A percentile compares a stretch with the other conserved stretches of the same genome.
Conservation (phyloP, 306 rosid species). For the Mimosa pudica region DNA sequence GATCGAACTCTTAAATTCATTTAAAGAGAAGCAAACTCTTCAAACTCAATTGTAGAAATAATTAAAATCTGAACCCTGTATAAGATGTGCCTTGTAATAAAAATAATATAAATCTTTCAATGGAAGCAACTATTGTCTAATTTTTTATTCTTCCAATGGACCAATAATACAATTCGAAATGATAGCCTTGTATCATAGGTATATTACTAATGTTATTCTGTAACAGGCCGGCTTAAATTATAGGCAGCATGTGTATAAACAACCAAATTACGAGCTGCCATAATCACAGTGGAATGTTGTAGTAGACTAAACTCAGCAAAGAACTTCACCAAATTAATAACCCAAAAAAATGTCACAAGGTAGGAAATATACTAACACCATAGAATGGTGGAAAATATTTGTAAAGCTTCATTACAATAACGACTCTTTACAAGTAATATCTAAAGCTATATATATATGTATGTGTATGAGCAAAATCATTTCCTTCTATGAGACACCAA, state of each 20-base stretch:
- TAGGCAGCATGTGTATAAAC: slow-evolving; percentile 10
- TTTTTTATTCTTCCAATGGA: not conserved
- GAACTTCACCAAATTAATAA: not conserved
- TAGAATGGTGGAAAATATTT: not conserved
- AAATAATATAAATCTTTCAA: not conserved
- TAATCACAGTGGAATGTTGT: not conserved
- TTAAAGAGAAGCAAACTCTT: not conserved
- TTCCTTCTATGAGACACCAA: slow-evolving; percentile 14
- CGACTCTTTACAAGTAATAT: slow-evolving; percentile 36
- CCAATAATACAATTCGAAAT: not conserved
- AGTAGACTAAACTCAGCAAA: not conserved
- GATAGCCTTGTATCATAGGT: not conserved
- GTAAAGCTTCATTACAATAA: slow-evolving; percentile 10
- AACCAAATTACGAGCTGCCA: not conserved
- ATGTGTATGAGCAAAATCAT: slow-evolving; percentile 4
- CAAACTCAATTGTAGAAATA: not conserved
- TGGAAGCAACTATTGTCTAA: not conserved
- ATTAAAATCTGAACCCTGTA: not conserved
- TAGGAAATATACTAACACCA: not conserved
- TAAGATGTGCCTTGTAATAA: not conserved
- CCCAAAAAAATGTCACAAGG: not conserved
- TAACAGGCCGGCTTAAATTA: slow-evolving; percentile 28
- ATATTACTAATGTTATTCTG: not conserved
- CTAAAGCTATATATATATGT: not conserved
- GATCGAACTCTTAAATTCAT: not conserved